These are phyloP conservation scores for Diutina mesorugosa DNA, from an alignment of 1,139 yeast species.

Conservation along the genomic window DNA sequence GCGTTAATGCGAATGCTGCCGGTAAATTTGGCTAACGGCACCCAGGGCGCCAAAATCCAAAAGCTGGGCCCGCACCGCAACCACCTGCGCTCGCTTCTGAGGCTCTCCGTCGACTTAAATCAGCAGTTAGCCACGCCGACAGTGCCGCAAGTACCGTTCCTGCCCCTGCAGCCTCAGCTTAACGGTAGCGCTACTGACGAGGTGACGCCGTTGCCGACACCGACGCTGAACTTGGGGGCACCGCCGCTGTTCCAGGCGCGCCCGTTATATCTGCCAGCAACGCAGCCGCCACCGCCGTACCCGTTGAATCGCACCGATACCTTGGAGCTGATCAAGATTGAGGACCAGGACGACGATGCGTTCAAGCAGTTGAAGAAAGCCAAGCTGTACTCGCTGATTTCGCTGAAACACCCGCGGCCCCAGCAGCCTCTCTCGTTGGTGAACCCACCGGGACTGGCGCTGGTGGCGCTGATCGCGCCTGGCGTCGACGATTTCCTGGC, in stretches of 20 bases:
- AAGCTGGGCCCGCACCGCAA: constrained; percentile 24
- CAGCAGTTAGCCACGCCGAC: constrained; percentile 7
- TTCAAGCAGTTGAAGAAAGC: constrained; percentile 28
- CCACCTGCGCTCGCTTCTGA: constrained; percentile 15
- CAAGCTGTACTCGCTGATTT: constrained; percentile 15
- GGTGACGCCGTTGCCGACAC: constrained; percentile 22
- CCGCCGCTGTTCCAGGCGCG: constrained; percentile 3
- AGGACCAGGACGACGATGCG: constrained; percentile 34
- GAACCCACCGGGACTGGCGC: background rate
- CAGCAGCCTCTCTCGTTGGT: background rate
- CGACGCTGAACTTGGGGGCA: constrained; percentile 7
- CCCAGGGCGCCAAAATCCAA: constrained; percentile 12
- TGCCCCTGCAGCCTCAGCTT: background rate
- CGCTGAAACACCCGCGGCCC: background rate
- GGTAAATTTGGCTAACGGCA: constrained; percentile 11
- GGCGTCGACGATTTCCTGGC: background rate
- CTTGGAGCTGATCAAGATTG: constrained; percentile 22
- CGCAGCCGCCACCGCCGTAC: constrained; percentile 5
- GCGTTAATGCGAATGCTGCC: constrained; percentile 20
- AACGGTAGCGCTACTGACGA: constrained; percentile 8
- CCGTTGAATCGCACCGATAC: constrained; percentile 9
- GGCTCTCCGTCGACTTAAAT: constrained; percentile 4
- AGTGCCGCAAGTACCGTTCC: constrained; percentile 8
- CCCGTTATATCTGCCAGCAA: background rate
- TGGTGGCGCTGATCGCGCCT: background rate